Conservation (phyloP, 441 rosid genomes). For the Populus hybrid region DNA sequence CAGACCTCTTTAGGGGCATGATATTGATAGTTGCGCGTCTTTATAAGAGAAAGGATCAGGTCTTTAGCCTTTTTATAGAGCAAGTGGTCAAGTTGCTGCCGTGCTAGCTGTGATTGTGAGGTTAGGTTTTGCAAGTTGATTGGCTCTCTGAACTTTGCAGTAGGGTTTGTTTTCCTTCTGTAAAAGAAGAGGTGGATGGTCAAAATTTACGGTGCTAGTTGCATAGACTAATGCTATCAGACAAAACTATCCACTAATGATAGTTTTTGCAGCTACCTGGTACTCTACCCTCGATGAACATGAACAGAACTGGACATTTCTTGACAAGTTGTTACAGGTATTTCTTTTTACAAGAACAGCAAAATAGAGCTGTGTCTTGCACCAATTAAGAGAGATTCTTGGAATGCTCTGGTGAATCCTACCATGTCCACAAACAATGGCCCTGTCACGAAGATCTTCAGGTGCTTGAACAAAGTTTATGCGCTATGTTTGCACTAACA, state of each 20-base stretch:
- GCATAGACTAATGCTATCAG: background rate
- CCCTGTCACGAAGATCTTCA: no score
- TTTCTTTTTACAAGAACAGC: no score
- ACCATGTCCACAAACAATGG: no score
- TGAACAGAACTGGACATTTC: no score
- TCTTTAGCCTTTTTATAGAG: constrained; percentile 1
- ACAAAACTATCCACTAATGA: background rate
- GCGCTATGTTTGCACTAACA: no score
- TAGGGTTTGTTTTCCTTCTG: background rate
- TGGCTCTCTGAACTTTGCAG: background rate
- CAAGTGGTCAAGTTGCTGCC: constrained; percentile 13
- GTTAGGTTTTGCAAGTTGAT: constrained; percentile 3
- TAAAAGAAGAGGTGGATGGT: background rate
- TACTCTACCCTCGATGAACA: no score
- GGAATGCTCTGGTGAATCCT: no score
- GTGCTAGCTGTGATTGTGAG: background rate
- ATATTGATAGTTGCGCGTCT: background rate
- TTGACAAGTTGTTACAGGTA: no score
- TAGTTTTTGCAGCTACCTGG: no score
- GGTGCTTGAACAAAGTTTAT: no score
- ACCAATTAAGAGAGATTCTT: no score
- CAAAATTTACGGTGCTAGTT: background rate
- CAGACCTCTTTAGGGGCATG: background rate
- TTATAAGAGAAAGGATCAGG: background rate
- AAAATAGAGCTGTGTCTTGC: no score